phyloP scores from a whole-genome alignment of 495 filamentous ascomycete species.

The Annulohypoxylon nitens region DNA sequence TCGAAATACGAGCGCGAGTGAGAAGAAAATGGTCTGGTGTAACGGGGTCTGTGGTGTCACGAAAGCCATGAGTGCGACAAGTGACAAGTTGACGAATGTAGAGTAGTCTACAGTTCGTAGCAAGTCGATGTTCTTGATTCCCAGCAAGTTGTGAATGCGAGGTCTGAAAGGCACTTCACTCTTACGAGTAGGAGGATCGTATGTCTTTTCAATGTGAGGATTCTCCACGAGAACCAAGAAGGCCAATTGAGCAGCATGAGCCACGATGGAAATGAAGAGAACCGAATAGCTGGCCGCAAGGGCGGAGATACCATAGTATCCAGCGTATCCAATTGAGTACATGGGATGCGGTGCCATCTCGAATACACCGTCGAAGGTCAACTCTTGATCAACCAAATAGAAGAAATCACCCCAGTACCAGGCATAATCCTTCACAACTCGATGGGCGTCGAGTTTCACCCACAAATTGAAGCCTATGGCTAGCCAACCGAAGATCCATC shows the following conservation, averaged over 20 bases:
- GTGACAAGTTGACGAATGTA: slow-evolving; percentile 77
- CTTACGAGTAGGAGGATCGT: slow-evolving; percentile 87
- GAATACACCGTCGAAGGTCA: slow-evolving; percentile 98
- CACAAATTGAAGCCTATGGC: slow-evolving; percentile 97
- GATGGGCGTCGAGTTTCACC: slow-evolving; percentile 97
- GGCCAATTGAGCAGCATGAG: slow-evolving; percentile 93
- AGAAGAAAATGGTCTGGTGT: slow-evolving; percentile 82
- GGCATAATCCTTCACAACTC: slow-evolving; percentile 99
- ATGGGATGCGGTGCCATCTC: slow-evolving; percentile 99
- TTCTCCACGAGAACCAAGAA: slow-evolving; percentile 93
- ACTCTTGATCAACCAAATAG: slow-evolving; percentile 96
- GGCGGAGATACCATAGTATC: slow-evolving; percentile 98
- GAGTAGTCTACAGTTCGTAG: slow-evolving; percentile 87
- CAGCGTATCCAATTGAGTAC: slow-evolving; percentile 98
- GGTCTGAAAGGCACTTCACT: slow-evolving; percentile 50
- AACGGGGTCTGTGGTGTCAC: slow-evolving; percentile 81
- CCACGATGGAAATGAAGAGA: slow-evolving; percentile 93
- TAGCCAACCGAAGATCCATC: slow-evolving; percentile 84
- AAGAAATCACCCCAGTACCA: slow-evolving; percentile 99
- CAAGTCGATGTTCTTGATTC: slow-evolving; percentile 85
- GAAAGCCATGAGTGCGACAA: slow-evolving; percentile 77
- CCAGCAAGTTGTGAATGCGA: slow-evolving; percentile 83
- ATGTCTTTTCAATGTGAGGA: slow-evolving; percentile 98
- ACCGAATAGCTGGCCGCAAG: slow-evolving; percentile 98
- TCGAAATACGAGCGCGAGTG: slow-evolving; percentile 84